phyloP scores from a whole-genome alignment of 805 yeast genomes.

The Soucietia sequanensis region DNA sequence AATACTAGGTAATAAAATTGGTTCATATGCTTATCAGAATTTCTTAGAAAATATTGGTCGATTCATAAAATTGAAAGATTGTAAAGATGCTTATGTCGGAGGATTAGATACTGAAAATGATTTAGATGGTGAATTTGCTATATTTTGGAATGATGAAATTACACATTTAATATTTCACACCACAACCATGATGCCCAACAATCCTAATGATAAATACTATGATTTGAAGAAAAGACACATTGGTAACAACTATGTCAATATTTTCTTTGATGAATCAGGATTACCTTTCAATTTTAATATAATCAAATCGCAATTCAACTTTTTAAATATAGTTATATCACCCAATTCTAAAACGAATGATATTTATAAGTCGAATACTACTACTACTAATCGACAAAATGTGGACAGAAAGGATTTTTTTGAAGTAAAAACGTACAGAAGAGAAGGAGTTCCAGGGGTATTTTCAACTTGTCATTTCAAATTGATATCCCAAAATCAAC shows the following conservation, averaged over 20 bases:
- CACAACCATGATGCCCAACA: constrained; percentile 76
- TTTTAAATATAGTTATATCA: constrained; percentile 72
- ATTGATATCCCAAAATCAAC: constrained; percentile 55
- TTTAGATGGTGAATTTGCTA: constrained; percentile 72
- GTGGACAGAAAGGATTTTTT: constrained; percentile 32
- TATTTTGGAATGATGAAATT: constrained; percentile 69
- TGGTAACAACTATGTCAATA: constrained; percentile 81
- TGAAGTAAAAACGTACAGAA: constrained; percentile 62
- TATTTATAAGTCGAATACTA: constrained; percentile 3
- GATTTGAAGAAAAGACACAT: constrained; percentile 77
- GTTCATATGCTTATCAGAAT: constrained; percentile 60
- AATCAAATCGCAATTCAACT: constrained; percentile 77
- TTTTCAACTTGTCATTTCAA: constrained; percentile 77
- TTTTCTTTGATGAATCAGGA: constrained; percentile 75
- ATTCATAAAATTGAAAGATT: constrained; percentile 55
- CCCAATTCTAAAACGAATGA: constrained; percentile 45
- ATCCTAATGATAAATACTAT: constrained; percentile 36
- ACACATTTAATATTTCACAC: constrained; percentile 76
- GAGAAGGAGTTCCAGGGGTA: constrained; percentile 72
- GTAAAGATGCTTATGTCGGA: constrained; percentile 60
- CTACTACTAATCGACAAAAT: constrained; percentile 5
- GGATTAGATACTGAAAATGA: constrained; percentile 74
- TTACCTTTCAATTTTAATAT: constrained; percentile 65
- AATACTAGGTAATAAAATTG: constrained; percentile 60
- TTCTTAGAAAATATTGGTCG: constrained; percentile 62